Evolutionary conservation across 257 asterid genomes (phyloP).

Genomic region (Rehmannia glutinosa): DNA sequence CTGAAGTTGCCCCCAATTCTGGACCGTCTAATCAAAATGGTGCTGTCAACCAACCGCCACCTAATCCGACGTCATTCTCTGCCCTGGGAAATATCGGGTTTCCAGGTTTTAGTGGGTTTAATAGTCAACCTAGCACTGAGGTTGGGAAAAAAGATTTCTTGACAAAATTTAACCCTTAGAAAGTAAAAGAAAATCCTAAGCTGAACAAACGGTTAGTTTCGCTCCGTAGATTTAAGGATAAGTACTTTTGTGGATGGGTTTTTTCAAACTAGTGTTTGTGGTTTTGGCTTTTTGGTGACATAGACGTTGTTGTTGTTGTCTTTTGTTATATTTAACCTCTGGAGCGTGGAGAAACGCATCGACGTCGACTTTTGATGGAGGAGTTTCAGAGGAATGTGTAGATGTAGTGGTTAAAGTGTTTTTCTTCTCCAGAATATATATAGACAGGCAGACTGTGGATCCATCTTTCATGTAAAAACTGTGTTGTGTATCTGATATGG

Average conservation of each 20-base stretch:
- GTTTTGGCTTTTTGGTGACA: neutral
- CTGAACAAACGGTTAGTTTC: conserved; percentile 8
- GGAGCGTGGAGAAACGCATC: neutral
- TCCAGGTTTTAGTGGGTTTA: conserved; percentile 23
- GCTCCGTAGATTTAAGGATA: neutral
- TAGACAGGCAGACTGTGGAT: neutral
- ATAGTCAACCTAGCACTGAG: conserved; percentile 27
- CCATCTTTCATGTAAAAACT: neutral
- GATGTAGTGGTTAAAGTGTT: neutral
- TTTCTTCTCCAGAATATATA: neutral
- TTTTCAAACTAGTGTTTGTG: conserved; percentile 18
- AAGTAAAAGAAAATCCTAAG: neutral
- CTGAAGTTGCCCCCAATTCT: conserved; percentile 16
- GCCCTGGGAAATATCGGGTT: conserved; percentile 22
- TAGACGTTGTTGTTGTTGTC: neutral
- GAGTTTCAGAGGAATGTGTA: neutral
- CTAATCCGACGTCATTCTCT: conserved; percentile 14
- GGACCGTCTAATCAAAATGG: conserved; percentile 19
- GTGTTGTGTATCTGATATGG: neutral
- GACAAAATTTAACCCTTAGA: conserved; percentile 34
- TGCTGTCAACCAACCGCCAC: conserved; percentile 17
- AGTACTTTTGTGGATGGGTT: conserved; percentile 1
- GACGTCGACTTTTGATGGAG: neutral
- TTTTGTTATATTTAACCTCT: neutral
- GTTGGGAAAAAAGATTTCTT: conserved; percentile 32